A percentile compares a stretch with the other conserved stretches of the same genome.
These are phyloP conservation scores for Podospora bellae-mahoneyi DNA, from an alignment of 495 filamentous ascomycete species.

Conservation along the genomic window DNA sequence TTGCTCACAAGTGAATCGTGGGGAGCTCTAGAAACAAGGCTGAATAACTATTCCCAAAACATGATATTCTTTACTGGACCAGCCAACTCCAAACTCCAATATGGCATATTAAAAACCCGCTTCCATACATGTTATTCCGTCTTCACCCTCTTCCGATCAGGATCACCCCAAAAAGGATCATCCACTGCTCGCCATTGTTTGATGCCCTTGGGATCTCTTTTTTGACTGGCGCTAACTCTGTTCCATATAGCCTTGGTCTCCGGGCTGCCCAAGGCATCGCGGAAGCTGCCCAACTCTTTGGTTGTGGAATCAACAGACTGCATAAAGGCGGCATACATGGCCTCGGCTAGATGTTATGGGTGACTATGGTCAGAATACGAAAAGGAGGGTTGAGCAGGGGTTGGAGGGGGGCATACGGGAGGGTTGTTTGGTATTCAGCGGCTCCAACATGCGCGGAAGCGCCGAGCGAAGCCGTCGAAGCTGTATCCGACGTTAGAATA, in stretches of 20 bases:
- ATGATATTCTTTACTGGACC: background rate
- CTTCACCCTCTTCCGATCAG: conserved; percentile 13
- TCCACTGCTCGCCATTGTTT: conserved; percentile 49
- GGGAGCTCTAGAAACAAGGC: background rate
- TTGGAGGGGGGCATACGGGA: conserved; percentile 34
- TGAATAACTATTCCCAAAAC: background rate
- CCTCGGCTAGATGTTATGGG: conserved; percentile 35
- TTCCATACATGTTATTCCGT: background rate
- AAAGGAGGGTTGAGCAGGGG: background rate
- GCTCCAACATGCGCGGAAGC: conserved; percentile 45
- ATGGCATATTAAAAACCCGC: background rate
- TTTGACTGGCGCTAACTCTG: conserved; percentile 42
- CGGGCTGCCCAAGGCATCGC: conserved; percentile 35
- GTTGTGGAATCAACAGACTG: conserved; percentile 37
- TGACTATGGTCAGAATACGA: conserved; percentile 14
- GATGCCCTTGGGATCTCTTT: conserved; percentile 46
- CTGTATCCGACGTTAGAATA: conserved; percentile 30
- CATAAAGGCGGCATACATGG: conserved; percentile 36
- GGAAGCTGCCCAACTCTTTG: conserved; percentile 45
- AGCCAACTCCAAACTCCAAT: background rate
- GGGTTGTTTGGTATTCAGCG: conserved; percentile 37
- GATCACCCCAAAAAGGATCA: conserved; percentile 46
- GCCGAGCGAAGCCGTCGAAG: conserved; percentile 43
- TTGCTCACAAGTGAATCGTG: background rate
- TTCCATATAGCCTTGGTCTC: conserved; percentile 42